Base-by-base conservation (phyloP, 2,329 filamentous ascomycete species). In the Huntiella abstrusa region DNA sequence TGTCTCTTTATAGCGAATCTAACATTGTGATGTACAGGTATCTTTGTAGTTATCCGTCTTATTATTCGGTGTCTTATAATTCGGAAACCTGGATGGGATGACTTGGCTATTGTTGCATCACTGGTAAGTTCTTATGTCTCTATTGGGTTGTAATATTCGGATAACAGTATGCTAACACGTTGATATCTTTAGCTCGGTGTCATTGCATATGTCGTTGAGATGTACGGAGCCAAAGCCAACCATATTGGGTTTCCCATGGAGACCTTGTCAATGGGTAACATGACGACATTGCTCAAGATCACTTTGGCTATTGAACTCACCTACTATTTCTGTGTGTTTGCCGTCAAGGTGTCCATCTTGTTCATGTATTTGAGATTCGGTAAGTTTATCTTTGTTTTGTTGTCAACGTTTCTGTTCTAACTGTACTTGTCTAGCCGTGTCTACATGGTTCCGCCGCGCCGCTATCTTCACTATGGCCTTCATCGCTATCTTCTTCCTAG, bases 331-430 rank as follows among this genome's bases (percentile, higher is more conserved):
- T 59, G 59, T 13, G 49, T 68, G 6, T 57, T 57, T 11, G 55
- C 56, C 13, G 59, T 67, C 43, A 69, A 69, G 51, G 55, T 59
- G 0, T 68, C 64, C 0, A 65, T 69, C 28, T 54, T 68, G 1
- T 59, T 60, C 49, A 66, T 66, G 48, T 69, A 68, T 42, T 58
- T 68, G 10, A 59, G 66, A 22, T 65, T 69, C 39, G 59, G 62
- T 63, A 57, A 33, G 56, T 54, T 4, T 6, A 7, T 11, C 8
- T 7, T 10, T 12, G 15, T 15, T 10, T 43, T 3, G 4, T 28
- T 7, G 4, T 5, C 41, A 17, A 22, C 6, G 22, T 28, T 28
- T 10, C 8, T 28, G 8, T 10, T 28, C 22, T 28, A 28, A 28
- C 7, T 4, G 22, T 45, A 16, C 13, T 11, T 16, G 33, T 19